Conservation (phyloP, 208 protist genomes). For the Crithidia mellificae region DNA sequence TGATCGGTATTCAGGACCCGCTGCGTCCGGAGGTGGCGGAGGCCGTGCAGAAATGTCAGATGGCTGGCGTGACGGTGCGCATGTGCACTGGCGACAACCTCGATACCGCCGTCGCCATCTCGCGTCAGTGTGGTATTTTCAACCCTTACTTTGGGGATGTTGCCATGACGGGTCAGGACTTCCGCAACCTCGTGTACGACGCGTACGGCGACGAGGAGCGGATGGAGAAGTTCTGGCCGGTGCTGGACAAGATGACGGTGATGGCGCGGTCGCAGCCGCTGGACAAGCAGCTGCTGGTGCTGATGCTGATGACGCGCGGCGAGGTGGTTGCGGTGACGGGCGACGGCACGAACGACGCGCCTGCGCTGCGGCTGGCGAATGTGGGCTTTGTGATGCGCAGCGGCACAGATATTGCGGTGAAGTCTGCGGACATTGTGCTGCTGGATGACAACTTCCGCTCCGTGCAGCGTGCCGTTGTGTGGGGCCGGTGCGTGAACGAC, state of each 20-base stretch:
- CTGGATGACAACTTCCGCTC: conserved; percentile 98
- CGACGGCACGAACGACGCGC: conserved; percentile 97
- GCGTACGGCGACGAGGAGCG: conserved; percentile 68
- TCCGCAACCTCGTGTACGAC: conserved; percentile 84
- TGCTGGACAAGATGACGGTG: conserved; percentile 78
- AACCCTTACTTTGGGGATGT: conserved; percentile 63
- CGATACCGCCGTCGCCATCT: conserved; percentile 94
- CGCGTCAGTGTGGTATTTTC: conserved; percentile 92
- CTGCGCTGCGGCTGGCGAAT: conserved; percentile 94
- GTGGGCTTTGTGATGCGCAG: conserved; percentile 98
- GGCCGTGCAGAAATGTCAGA: conserved; percentile 90
- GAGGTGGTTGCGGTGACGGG: conserved; percentile 92
- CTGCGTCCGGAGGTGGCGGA: conserved; percentile 92
- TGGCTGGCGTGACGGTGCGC: conserved; percentile 93
- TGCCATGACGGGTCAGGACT: conserved; percentile 89
- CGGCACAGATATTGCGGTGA: conserved; percentile 95
- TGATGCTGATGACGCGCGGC: conserved; percentile 73
- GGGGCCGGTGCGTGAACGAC: conserved; percentile 89
- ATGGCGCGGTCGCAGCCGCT: conserved; percentile 86
- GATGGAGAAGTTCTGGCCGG: conserved; percentile 69
- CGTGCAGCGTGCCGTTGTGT: conserved; percentile 95
- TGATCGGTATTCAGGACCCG: conserved; percentile 96
- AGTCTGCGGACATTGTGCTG: conserved; percentile 92
- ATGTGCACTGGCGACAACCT: conserved; percentile 97
- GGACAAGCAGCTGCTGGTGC: conserved; percentile 90